phyloP scores from a whole-genome alignment of 2,329 filamentous ascomycete species.

The Penicillium sclerotigenum region DNA sequence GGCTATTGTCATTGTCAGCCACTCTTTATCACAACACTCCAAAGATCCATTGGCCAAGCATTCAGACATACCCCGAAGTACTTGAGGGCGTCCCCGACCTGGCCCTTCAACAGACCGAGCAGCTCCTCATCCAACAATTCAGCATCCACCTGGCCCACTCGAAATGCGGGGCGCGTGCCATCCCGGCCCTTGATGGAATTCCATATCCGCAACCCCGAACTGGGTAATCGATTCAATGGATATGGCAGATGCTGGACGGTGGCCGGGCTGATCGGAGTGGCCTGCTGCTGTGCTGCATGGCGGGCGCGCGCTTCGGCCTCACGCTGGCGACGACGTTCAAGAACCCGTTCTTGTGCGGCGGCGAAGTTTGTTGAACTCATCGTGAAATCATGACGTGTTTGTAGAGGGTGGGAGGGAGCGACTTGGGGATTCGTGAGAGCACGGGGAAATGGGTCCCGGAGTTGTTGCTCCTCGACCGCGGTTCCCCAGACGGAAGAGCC shows the following conservation, averaged over 20 bases:
- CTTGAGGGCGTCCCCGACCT: conserved; percentile 83
- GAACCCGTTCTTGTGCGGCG: conserved; percentile 82
- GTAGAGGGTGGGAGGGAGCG: not conserved
- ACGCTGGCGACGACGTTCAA: conserved; percentile 73
- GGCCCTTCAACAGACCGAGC: conserved; percentile 75
- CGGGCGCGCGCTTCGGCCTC: conserved; percentile 63
- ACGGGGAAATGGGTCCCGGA: conserved; percentile 5
- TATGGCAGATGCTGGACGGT: conserved; percentile 58
- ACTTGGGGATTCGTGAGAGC: not conserved
- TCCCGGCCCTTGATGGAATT: conserved; percentile 69
- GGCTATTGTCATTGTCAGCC: conserved; percentile 31
- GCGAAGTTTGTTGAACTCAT: conserved; percentile 70
- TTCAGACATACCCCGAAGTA: conserved; percentile 65
- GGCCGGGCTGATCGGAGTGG: conserved; percentile 52
- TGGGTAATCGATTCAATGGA: conserved; percentile 58
- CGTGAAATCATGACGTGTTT: conserved; percentile 35
- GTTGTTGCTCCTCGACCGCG: conserved; percentile 10
- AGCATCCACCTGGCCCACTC: conserved; percentile 93
- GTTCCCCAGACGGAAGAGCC: conserved; percentile 21
- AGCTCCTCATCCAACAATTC: conserved; percentile 93
- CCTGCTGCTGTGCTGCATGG: conserved; percentile 42
- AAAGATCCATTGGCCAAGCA: not conserved
- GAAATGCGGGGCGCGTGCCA: conserved; percentile 79
- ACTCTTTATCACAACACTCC: not conserved
- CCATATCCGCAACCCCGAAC: conserved; percentile 56